A percentile compares a stretch with the other conserved stretches of the same genome.
These are phyloP conservation scores for Nakazawaea molendinolei DNA, from an alignment of 805 yeast species.

Conservation along the genomic window DNA sequence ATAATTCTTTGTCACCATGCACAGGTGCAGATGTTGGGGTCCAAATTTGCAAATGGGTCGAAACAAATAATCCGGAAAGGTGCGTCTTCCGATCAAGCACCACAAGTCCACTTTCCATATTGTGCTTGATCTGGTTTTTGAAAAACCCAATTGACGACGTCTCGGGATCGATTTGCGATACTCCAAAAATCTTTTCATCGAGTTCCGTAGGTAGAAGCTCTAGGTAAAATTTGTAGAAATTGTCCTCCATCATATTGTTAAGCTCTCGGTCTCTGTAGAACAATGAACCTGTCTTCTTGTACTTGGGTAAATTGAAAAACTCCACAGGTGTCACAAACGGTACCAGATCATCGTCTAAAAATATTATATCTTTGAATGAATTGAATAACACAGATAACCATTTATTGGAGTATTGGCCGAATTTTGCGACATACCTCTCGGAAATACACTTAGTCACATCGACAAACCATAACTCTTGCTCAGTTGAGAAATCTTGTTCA, in stretches of 20 bases:
- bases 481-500: too few relatives aligned
- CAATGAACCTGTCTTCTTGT: conserved; percentile 28
- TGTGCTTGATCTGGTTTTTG: conserved; percentile 33
- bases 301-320: conserved; percentile 31
- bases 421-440: conserved; percentile 17
- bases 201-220: conserved; percentile 37
- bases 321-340: conserved; percentile 21
- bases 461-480: conserved; percentile 25
- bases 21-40: conserved; percentile 41
- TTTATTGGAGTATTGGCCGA: conserved; percentile 31
- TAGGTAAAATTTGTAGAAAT: conserved; percentile 34
- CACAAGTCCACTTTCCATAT: conserved; percentile 44
- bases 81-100: conserved; percentile 42
- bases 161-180: conserved; percentile 28
- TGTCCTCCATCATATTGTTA: conserved; percentile 15
- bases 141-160: conserved; percentile 33
- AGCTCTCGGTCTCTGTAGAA: conserved; percentile 46
- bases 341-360: conserved; percentile 46
- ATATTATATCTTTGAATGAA: conserved; percentile 47
- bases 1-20: conserved; percentile 77
- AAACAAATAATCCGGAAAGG: conserved; percentile 39
- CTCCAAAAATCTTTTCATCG: conserved; percentile 31
- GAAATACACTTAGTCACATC: conserved; percentile 24
- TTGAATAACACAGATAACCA: conserved; percentile 52
- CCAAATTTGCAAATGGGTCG: conserved; percentile 36